Evolutionary conservation across 2,329 filamentous ascomycete genomes (phyloP), one percentile per base, ranked within the genome.

Genomic region (Aspergillus sp.): DNA sequence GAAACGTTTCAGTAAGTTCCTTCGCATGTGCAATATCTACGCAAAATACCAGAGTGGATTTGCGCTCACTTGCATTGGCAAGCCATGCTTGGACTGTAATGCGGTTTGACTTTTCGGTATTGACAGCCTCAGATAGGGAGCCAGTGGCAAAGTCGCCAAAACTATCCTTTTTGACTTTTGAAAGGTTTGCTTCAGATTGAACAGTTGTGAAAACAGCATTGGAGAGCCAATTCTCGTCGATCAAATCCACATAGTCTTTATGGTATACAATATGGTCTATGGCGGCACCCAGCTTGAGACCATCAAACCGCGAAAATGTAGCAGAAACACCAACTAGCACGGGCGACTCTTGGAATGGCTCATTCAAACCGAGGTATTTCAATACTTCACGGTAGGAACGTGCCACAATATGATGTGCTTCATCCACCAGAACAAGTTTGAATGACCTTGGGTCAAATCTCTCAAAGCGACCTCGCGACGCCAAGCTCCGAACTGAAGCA

Each of bases 211-310:
- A 97, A 4, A 91, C 72, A n/a, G 95, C 87, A 61, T 93, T 81
- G 0, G 90, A 85, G 9, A 98, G 77, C 90, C 90, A 97, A 34
- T 93, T 90, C 45, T 94, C 89, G 30, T 83, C 83, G 47, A 96
- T 88, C 83, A 88, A 86, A 50, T 87, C 84, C 28, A 86, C 73
- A 50, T 86, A 89, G 58, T 88, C 83, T 53, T 90, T 93, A 65
- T 97, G 91, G 57, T 95, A 97, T 38, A 96, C 91, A 48, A 97
- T 95, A 59, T 95, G 86, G 56, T 97, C 91, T 56, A 97, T 93
- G 29, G 86, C 90, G 9, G 84, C 76, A 1, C 90, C 90, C 2
- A 97, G 74, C 46, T 80, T 82, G 29, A 95, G 70, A 0, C 91
- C 91, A 60, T 97, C 91, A 47, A 89, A 89, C 38, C 91, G 69